These are phyloP conservation scores for Eleusine coracana DNA, from an alignment of 176 grass and related monocot species.

Conservation along the genomic window DNA sequence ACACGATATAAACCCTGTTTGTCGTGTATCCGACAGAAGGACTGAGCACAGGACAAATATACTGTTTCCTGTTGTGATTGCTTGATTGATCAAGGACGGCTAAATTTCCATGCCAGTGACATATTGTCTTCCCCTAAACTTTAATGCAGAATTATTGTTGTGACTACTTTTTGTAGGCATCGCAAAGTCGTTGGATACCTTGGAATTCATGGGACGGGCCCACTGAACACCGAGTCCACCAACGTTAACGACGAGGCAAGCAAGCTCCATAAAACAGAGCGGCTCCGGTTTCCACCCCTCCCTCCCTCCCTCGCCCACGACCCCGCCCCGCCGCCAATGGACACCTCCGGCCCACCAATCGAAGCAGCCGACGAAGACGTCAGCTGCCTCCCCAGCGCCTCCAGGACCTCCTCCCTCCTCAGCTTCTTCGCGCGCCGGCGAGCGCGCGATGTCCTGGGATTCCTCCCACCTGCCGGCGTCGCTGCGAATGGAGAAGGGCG, in stretches of 20 bases:
- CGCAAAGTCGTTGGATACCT: not conserved
- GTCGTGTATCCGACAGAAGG: too few relatives aligned
- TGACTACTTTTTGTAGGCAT: not conserved
- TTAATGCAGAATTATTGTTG: too few relatives aligned
- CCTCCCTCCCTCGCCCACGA: conserved; percentile 3
- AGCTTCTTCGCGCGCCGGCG: conserved; percentile 41
- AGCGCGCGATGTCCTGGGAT: conserved; percentile 42
- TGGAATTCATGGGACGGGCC: not conserved
- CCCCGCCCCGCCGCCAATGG: conserved; percentile 38
- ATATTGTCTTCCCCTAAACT: too few relatives aligned
- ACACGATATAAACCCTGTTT: too few relatives aligned
- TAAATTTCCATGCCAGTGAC: too few relatives aligned
- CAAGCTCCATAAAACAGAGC: conserved; percentile 37
- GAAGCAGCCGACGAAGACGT: not conserved
- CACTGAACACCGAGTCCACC: conserved; percentile 41
- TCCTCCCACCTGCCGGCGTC: conserved; percentile 43
- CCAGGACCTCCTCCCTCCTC: conserved; percentile 7
- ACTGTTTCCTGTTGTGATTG: too few relatives aligned
- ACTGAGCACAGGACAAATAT: too few relatives aligned
- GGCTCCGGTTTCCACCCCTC: not conserved
- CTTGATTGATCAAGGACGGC: too few relatives aligned
- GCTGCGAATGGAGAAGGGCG: conserved; percentile 34
- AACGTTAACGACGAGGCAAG: conserved; percentile 21
- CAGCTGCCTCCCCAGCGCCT: not conserved
- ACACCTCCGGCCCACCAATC: conserved; percentile 37